Percentiles rank a stretch among this genome's conserved stretches.
Conservation (phyloP, 1,139 yeast genomes). For the Lodderomyces margitis region DNA sequence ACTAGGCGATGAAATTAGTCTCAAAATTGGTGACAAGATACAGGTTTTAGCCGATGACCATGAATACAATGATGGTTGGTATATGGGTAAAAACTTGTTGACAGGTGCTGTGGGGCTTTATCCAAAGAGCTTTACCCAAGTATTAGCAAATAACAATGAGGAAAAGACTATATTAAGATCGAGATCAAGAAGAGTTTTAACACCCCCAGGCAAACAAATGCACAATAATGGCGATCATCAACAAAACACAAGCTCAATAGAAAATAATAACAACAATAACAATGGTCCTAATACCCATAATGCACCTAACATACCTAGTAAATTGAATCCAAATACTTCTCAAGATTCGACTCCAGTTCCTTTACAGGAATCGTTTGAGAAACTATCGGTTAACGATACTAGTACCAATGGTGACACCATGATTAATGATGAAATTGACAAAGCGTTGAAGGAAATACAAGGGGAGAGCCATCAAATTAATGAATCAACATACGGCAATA, state of each 20-base stretch:
- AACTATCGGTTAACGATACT: constrained; percentile 4
- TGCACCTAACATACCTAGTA: constrained; percentile 7
- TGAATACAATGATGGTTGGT: constrained; percentile 98
- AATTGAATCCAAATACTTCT: constrained; percentile 7
- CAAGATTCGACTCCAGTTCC: not conserved
- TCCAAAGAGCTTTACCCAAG: constrained; percentile 80
- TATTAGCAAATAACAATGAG: constrained; percentile 23
- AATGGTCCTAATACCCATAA: constrained; percentile 2
- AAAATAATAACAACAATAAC: not conserved
- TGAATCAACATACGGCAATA: not conserved
- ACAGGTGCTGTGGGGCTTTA: constrained; percentile 80
- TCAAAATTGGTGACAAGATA: constrained; percentile 79
- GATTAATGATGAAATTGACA: constrained; percentile 65
- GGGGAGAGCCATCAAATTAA: constrained; percentile 20
- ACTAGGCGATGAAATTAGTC: constrained; percentile 82
- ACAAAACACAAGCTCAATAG: not conserved
- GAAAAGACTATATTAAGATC: constrained; percentile 46
- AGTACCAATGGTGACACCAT: not conserved
- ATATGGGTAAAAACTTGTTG: constrained; percentile 72
- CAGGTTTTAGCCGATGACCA: constrained; percentile 90
- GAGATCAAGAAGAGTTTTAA: constrained; percentile 53
- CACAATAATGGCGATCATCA: not conserved
- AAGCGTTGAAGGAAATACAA: constrained; percentile 72
- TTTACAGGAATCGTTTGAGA: constrained; percentile 7
- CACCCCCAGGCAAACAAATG: constrained; percentile 12